These are phyloP conservation scores for Phaeotremella skinneri DNA, from an alignment of 768 basidiomycete genomes.

Conservation along the genomic window DNA sequence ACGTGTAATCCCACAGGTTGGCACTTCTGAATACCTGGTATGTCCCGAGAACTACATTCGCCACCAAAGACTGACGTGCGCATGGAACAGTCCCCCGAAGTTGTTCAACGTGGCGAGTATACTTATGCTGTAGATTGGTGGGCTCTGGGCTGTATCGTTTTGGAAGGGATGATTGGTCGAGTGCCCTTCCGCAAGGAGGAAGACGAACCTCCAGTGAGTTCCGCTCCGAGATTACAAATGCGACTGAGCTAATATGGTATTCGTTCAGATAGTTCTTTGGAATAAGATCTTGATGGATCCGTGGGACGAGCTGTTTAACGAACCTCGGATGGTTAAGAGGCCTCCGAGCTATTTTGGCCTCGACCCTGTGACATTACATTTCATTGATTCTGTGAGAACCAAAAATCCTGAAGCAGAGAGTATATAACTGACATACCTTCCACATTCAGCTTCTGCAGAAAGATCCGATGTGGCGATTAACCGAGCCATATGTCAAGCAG, in stretches of 20 bases:
- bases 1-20: no score
- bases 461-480: slow-evolving; percentile 83
- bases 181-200: slow-evolving; percentile 52
- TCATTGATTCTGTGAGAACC: slow-evolving; percentile 81
- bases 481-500: slow-evolving; percentile 87
- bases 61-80: background rate
- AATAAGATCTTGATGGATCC: slow-evolving; percentile 73
- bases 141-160: slow-evolving; percentile 96
- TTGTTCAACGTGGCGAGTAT: slow-evolving; percentile 67
- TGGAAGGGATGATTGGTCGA: slow-evolving; percentile 94
- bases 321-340: slow-evolving; percentile 54
- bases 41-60: slow-evolving; percentile 11
- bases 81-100: slow-evolving; percentile 72
- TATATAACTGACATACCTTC: background rate
- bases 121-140: slow-evolving; percentile 77
- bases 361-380: slow-evolving; percentile 90
- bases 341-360: slow-evolving; percentile 90
- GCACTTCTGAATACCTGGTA: slow-evolving; percentile 45
- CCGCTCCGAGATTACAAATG: background rate
- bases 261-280: slow-evolving; percentile 25
- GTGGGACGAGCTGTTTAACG: slow-evolving; percentile 34
- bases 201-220: slow-evolving; percentile 30
- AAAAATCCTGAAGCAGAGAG: background rate
- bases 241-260: slow-evolving; percentile 12
- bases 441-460: slow-evolving; percentile 75